Conservation (phyloP, 1,139 yeast species). For the Geotrichum reessii region DNA sequence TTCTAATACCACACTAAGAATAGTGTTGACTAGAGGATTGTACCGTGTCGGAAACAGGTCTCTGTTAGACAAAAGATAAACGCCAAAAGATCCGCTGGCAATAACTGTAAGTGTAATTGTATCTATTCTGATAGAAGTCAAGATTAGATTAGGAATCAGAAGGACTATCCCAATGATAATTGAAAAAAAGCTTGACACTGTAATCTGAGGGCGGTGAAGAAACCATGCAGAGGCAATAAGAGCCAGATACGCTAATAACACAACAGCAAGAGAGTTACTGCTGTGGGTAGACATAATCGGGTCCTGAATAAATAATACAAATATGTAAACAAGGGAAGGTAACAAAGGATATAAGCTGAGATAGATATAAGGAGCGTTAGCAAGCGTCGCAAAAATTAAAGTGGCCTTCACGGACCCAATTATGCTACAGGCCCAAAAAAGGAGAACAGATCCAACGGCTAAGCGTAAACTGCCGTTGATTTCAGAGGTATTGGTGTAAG, state of each 20-base stretch:
- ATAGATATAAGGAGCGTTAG: conserved; percentile 15
- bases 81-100: conserved; percentile 35
- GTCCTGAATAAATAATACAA: conserved; percentile 11
- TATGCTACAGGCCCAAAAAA: conserved; percentile 19
- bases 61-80: conserved; percentile 33
- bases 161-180: conserved; percentile 14
- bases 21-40: conserved; percentile 28
- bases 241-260: conserved; percentile 8
- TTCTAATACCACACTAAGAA: conserved; percentile 17
- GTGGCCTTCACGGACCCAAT: conserved; percentile 20
- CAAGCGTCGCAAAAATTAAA: conserved; percentile 14
- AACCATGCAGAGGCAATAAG: conserved; percentile 15
- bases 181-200: conserved; percentile 12
- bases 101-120: conserved; percentile 28
- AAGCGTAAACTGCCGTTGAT: conserved; percentile 12
- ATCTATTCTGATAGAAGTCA: conserved; percentile 17
- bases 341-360: conserved; percentile 13
- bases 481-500: conserved; percentile 6
- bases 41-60: conserved; percentile 33
- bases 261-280: conserved; percentile 1
- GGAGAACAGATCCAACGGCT: conserved; percentile 16
- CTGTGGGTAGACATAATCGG: conserved; percentile 13
- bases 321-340: conserved; percentile 12
- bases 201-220: conserved; percentile 14
- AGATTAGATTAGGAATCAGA: conserved; percentile 9